Evolutionary conservation across 192 early-diverging fungal species (phyloP).

Genomic region (Gamsiella multidivaricata): DNA sequence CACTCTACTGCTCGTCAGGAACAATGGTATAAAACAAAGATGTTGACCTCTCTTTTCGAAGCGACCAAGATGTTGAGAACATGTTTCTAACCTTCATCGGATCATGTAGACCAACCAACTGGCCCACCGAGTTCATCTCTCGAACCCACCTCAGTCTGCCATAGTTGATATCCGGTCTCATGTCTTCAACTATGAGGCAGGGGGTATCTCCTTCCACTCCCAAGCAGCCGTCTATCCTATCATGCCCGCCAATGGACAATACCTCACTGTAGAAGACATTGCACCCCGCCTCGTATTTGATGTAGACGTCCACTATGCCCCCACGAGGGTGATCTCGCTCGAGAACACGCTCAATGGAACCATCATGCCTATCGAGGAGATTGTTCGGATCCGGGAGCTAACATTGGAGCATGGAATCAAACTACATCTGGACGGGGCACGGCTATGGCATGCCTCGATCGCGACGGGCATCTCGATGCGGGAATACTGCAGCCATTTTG

Average conservation of each 20-base stretch:
- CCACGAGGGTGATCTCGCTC: conserved; percentile 81
- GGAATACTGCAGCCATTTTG: conserved; percentile 77
- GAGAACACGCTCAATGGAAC: conserved; percentile 92
- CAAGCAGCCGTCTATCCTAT: conserved; percentile 76
- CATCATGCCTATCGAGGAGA: conserved; percentile 82
- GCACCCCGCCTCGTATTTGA: conserved; percentile 62
- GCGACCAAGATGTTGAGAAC: too few species aligned
- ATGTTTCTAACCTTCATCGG: too few species aligned
- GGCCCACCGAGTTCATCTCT: conserved; percentile 79
- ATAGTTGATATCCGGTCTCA: conserved; percentile 83
- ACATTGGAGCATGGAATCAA: conserved; percentile 63
- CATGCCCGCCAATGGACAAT: conserved; percentile 58
- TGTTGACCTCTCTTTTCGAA: too few species aligned
- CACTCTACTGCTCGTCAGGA: conserved; percentile 80
- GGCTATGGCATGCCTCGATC: conserved; percentile 87
- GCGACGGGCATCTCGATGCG: conserved; percentile 73
- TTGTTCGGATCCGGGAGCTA: conserved; percentile 70
- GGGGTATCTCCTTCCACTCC: conserved; percentile 82
- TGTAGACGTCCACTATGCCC: conserved; percentile 79
- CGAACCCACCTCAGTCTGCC: conserved; percentile 80
- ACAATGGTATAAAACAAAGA: conserved; percentile 68
- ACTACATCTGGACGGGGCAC: conserved; percentile 90
- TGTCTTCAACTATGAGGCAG: conserved; percentile 80
- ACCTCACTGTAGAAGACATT: conserved; percentile 75
- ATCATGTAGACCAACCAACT: conserved; percentile 73